Evolutionary conservation across 441 rosid species (phyloP).

Genomic region (Gossypium lobatum): DNA sequence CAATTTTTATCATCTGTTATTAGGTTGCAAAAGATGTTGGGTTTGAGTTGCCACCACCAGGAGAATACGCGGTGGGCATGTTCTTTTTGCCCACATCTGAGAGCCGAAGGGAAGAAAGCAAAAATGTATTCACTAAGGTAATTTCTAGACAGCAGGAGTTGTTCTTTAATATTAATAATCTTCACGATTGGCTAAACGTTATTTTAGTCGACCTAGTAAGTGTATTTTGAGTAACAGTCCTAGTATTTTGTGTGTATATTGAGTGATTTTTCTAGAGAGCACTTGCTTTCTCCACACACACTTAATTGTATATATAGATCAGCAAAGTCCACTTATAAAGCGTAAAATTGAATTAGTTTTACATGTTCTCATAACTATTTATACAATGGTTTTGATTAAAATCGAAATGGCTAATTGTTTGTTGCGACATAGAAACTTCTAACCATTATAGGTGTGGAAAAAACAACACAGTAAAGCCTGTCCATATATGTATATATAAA

Average conservation of each 20-base stretch:
- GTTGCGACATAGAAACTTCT: not conserved
- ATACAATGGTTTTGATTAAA: not conserved
- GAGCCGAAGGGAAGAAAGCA: constrained; percentile 77
- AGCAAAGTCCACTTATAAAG: not conserved
- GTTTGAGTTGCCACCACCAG: constrained; percentile 74
- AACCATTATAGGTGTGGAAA: not conserved
- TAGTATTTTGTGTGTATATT: not conserved
- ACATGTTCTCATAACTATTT: not conserved
- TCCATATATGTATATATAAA: not conserved
- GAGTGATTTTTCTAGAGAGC: not conserved
- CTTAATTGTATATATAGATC: not conserved
- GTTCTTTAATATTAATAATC: not conserved
- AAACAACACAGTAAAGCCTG: not conserved
- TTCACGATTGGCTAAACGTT: not conserved
- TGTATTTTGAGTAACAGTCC: not conserved
- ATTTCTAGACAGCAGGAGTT: not conserved
- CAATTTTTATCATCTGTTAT: not conserved
- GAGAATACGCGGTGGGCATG: constrained; percentile 97
- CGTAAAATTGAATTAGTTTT: not conserved
- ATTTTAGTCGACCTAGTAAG: not conserved
- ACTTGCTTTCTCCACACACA: not conserved
- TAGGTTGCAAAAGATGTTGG: constrained; percentile 73
- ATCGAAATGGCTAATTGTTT: not conserved
- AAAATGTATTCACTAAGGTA: constrained; percentile 86
- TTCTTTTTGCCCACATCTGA: constrained; percentile 84